Evolutionary conservation across 2,329 filamentous ascomycete genomes (phyloP).

Genomic region (Diaporthe australafricana): DNA sequence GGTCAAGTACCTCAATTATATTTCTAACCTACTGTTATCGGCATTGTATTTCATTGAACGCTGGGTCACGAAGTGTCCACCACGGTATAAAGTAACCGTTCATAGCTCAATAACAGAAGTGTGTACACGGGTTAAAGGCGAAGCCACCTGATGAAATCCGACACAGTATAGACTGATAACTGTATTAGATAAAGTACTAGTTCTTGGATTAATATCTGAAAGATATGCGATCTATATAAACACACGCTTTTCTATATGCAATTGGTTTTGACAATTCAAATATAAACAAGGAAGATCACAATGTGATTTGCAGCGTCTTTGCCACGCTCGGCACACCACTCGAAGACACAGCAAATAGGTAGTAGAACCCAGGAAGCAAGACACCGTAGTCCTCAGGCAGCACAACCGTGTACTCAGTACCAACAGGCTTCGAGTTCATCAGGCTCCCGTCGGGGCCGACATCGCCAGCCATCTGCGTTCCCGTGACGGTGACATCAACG

Average conservation of each 20-base stretch:
- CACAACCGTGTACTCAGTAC: conserved; percentile 46
- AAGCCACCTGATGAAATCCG: too few species aligned
- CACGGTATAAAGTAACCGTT: too few species aligned
- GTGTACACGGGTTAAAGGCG: too few species aligned
- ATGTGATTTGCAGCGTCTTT: conserved; percentile 36
- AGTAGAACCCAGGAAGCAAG: conserved; percentile 59
- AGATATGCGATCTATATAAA: neutral
- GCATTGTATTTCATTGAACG: too few species aligned
- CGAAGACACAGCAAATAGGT: conserved; percentile 57
- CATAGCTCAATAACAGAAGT: too few species aligned
- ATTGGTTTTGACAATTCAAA: neutral
- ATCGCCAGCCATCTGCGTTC: neutral
- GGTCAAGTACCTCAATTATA: too few species aligned
- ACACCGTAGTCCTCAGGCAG: conserved; percentile 58
- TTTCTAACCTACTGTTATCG: too few species aligned
- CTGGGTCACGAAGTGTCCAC: too few species aligned
- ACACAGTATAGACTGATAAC: too few species aligned
- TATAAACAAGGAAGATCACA: neutral
- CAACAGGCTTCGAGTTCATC: neutral
- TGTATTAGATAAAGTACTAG: too few species aligned
- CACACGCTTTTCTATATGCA: neutral
- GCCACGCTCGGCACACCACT: conserved; percentile 57
- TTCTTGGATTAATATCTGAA: neutral
- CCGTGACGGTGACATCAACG: neutral
- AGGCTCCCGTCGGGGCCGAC: conserved; percentile 43